Conservation (phyloP, 768 basidiomycete genomes). For the Paxillus involutus region DNA sequence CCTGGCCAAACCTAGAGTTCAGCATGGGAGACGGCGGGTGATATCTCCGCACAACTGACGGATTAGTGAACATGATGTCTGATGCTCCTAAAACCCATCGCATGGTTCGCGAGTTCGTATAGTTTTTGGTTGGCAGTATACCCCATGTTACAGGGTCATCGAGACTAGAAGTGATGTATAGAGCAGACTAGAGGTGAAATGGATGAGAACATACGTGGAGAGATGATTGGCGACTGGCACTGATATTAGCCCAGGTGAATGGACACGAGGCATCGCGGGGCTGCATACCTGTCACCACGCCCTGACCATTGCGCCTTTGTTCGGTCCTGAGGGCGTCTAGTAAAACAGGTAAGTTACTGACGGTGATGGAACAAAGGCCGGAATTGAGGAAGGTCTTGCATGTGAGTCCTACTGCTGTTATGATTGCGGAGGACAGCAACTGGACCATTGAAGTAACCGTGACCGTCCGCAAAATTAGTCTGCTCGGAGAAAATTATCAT, state of each 20-base stretch:
- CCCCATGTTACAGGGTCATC: slow-evolving; percentile 92
- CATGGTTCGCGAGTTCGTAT: slow-evolving; percentile 56
- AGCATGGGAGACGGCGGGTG: slow-evolving; percentile 1
- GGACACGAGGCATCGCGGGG: neutral
- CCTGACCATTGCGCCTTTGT: slow-evolving; percentile 50
- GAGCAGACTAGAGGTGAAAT: slow-evolving; percentile 1
- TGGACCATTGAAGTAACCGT: slow-evolving; percentile 32
- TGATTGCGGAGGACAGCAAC: slow-evolving; percentile 57
- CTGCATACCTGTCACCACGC: slow-evolving; percentile 69
- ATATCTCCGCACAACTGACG: slow-evolving; percentile 47
- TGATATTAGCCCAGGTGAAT: slow-evolving; percentile 5
- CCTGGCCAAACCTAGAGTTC: slow-evolving; percentile 30
- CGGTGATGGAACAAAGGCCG: slow-evolving; percentile 64
- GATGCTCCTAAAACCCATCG: slow-evolving; percentile 93
- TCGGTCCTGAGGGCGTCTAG: slow-evolving; percentile 55
- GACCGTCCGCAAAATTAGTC: too few species aligned
- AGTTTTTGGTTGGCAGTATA: slow-evolving; percentile 64
- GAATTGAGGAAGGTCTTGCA: slow-evolving; percentile 77
- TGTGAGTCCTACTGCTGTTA: slow-evolving; percentile 67
- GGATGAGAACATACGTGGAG: slow-evolving; percentile 64
- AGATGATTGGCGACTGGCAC: slow-evolving; percentile 86
- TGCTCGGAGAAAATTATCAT: neutral
- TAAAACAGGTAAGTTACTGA: slow-evolving; percentile 69
- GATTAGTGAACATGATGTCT: slow-evolving; percentile 94
- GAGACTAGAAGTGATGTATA: slow-evolving; percentile 44